Evolutionary conservation across 352 stramenopile genomes (phyloP), one percentile per base, ranked within the genome.

Genomic region (Thalassiosira sp.): DNA sequence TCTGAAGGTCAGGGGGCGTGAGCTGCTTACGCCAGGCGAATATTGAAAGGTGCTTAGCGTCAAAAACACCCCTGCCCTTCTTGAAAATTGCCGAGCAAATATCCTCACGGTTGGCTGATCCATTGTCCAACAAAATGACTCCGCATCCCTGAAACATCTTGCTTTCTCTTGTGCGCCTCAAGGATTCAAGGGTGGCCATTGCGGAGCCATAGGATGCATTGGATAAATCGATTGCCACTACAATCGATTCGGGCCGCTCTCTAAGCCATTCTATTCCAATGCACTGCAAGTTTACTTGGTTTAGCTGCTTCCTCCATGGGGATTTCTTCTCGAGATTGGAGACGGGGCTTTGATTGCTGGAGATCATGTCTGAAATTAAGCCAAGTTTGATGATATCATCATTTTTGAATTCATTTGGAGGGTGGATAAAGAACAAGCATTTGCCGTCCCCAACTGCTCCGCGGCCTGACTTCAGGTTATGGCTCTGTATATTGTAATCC

Each of bases 81-180:
- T 24, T 40, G 20, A 56, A 43, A 25, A 67, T 28, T 43, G 6
- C 13, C 3, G 20, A 15, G 15, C 13, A 40, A 11, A 67, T 31
- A 46, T 67, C 58, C 16, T 57, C 58, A 56, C 43, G 42, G 42
- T 67, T 67, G 0, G 11, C 16, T 56, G 58, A 57, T 43, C 37
- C 58, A 56, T 67, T 57, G 16, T 67, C 58, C 3, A 67, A 1
- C 25, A 67, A 35, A 48, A 67, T 43, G n/a, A 67, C 27, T 10
- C 35, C 35, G 42, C 58, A 57, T 6, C 51, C n/a, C 15, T 67
- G 16, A 56, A 67, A 67, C 24, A 48, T 15, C 24, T 24, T 40
- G 1, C 33, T 67, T 52, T 6, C 1, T n/a, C 31, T 42, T 24
- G 13, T 54, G 35, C 7, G 24, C 8, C 24, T 20, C 8, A 42